phyloP scores from a whole-genome alignment of 352 stramenopile species.

The Pythium diclinum region DNA sequence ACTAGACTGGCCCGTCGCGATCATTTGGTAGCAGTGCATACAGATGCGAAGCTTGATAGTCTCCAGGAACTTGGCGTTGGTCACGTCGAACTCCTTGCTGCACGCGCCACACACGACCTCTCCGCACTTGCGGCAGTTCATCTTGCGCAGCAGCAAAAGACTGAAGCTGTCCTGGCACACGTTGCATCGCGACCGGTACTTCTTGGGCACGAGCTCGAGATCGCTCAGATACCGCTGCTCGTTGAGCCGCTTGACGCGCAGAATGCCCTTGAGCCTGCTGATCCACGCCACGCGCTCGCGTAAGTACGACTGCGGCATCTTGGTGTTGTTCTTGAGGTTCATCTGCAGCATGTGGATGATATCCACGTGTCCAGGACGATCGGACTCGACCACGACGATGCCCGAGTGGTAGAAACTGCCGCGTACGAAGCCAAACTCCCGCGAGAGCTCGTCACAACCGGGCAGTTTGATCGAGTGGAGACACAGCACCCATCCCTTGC shows the following conservation, averaged over 20 bases:
- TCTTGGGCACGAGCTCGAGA: slow-evolving; percentile 79
- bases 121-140: slow-evolving; percentile 85
- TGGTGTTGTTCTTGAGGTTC: slow-evolving; percentile 72
- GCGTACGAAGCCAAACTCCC: slow-evolving; percentile 73
- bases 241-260: slow-evolving; percentile 70
- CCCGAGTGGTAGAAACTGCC: slow-evolving; percentile 85
- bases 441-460: slow-evolving; percentile 67
- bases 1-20: slow-evolving; percentile 64
- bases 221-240: slow-evolving; percentile 80
- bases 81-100: slow-evolving; percentile 78
- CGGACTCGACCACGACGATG: slow-evolving; percentile 75
- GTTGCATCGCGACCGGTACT: slow-evolving; percentile 64
- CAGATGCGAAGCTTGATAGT: slow-evolving; percentile 81
- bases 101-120: slow-evolving; percentile 86
- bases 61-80: slow-evolving; percentile 52
- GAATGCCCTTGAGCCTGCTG: slow-evolving; percentile 51
- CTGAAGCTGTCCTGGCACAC: slow-evolving; percentile 85
- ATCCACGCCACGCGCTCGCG: slow-evolving; percentile 34
- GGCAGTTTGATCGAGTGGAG: slow-evolving; percentile 83
- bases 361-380: slow-evolving; percentile 68
- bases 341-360: slow-evolving; percentile 82
- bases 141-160: slow-evolving; percentile 75
- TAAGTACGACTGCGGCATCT: slow-evolving; percentile 37
- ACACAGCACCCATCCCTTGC: slow-evolving; percentile 82
- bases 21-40: slow-evolving; percentile 79